Evolutionary conservation across 2,329 filamentous ascomycete species (phyloP), one percentile per base, ranked within the genome.

Genomic region (Pseudofabraea citricarpa): DNA sequence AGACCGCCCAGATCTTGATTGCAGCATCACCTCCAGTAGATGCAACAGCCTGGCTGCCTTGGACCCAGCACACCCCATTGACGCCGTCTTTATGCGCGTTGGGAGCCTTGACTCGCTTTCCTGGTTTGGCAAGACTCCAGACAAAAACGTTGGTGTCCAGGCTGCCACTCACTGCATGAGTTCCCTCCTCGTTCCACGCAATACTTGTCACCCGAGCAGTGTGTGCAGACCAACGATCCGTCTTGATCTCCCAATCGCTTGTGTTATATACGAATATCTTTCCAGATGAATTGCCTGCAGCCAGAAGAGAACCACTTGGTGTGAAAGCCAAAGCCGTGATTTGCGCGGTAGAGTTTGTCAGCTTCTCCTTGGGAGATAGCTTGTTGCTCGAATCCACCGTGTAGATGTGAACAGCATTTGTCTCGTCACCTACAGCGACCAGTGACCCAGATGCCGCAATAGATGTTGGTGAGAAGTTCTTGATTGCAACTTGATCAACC

Each of bases 71-170:
- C 13, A 97, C 85, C 13, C 87, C 91, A 54, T 85, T 89, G 15
- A 97, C 90, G 8, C 93, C 93, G 60, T 97, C 93, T 69, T 96
- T 96, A 69, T 98, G 93, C 39, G 91, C 90, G 60, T 95, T 95
- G 18, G 81, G 68, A 12, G 82, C 84, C 70, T 93, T 91, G 54
- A 94, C 78, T 54, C 91, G 78, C 65, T 87, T 87, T 2, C 88
- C 90, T 1, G 91, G 91, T 61, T 88, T 87, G 33, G 72, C 69
- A 31, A 96, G 66, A 62, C 88, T 95, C 89, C 93, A 98, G 22
- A 95, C 82, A 61, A 88, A 90, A 16, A 98, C 77, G 58, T 95
- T 90, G 0, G 91, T 96, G 63, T 98, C 93, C 39, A 98, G 69
- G 36, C 81, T 85, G 10, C 90, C 91, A 61, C 87, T 95, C 16